A percentile compares a stretch with the other conserved stretches of the same genome.
phyloP scores from a whole-genome alignment of 148 eudicot species.

The Silene conica region DNA sequence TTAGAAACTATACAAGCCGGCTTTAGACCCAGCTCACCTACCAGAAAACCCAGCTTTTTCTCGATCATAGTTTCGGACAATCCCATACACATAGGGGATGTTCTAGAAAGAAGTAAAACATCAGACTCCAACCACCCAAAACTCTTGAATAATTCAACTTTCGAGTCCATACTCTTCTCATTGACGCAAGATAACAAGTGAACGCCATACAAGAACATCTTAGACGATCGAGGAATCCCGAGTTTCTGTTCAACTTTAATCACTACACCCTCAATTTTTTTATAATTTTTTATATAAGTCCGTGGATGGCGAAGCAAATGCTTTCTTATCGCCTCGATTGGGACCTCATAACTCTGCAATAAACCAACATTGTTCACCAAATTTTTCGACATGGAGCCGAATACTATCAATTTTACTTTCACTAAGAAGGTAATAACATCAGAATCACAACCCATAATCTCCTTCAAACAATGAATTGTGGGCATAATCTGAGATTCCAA shows the following conservation, averaged over 20 bases:
- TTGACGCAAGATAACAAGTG: background rate
- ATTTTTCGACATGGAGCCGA: background rate
- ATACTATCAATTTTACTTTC: background rate
- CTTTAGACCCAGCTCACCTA: conserved; percentile 27
- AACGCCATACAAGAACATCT: conserved; percentile 27
- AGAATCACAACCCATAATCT: conserved; percentile 22
- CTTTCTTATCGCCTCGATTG: conserved; percentile 14
- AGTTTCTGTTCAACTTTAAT: conserved; percentile 21
- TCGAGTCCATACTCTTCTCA: conserved; percentile 17
- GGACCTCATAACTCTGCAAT: conserved; percentile 21
- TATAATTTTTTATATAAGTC: no score
- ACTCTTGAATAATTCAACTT: conserved; percentile 21
- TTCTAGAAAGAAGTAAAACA: conserved; percentile 4
- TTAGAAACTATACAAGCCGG: conserved; percentile 10
- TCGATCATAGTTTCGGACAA: conserved; percentile 16
- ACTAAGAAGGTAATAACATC: conserved; percentile 5
- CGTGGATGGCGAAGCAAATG: background rate
- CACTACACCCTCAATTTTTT: conserved; percentile 1
- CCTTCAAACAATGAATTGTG: conserved; percentile 5
- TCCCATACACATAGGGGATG: conserved; percentile 14
- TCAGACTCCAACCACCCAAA: conserved; percentile 35
- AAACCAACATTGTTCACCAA: conserved; percentile 16
- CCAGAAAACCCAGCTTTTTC: conserved; percentile 19
- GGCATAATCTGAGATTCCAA: background rate
- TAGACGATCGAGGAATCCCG: conserved; percentile 22